phyloP scores from a whole-genome alignment of 1,139 yeast genomes.

The Kodamaea anthophila region DNA sequence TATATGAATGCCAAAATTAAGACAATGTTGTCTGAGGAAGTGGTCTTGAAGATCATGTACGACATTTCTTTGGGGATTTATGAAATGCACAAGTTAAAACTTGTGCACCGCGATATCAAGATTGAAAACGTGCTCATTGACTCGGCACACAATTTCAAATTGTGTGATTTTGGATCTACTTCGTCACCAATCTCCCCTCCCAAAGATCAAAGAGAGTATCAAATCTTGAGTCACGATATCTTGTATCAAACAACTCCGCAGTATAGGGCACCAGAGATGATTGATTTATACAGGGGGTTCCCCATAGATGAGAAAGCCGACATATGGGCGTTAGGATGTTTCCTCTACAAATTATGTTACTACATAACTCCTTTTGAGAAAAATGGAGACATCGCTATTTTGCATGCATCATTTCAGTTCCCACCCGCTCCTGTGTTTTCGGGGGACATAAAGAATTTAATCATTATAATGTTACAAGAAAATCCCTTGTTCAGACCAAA shows the following conservation, averaged over 20 bases:
- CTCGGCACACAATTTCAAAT: slow-evolving; percentile 48
- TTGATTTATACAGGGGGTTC: slow-evolving; percentile 58
- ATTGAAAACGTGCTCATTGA: slow-evolving; percentile 72
- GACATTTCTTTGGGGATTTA: slow-evolving; percentile 64
- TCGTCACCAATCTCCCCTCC: slow-evolving; percentile 60
- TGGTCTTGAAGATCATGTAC: slow-evolving; percentile 59
- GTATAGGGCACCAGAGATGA: slow-evolving; percentile 78
- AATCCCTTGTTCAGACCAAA: slow-evolving; percentile 83
- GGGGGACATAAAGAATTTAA: slow-evolving; percentile 61
- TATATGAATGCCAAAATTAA: slow-evolving; percentile 67
- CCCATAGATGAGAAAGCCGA: slow-evolving; percentile 76
- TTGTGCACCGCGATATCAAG: slow-evolving; percentile 73
- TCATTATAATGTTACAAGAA: slow-evolving; percentile 73
- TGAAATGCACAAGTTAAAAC: slow-evolving; percentile 60
- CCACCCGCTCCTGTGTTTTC: slow-evolving; percentile 52
- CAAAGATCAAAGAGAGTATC: slow-evolving; percentile 54
- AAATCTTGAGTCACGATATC: slow-evolving; percentile 57
- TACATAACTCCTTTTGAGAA: slow-evolving; percentile 80
- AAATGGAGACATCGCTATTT: slow-evolving; percentile 65
- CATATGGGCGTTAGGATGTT: slow-evolving; percentile 81
- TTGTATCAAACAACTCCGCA: slow-evolving; percentile 78
- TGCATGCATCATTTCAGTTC: slow-evolving; percentile 60
- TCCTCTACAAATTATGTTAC: slow-evolving; percentile 68
- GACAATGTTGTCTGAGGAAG: slow-evolving; percentile 55
- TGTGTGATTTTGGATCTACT: slow-evolving; percentile 78